Evolutionary conservation across 2,329 filamentous ascomycete genomes (phyloP).

Genomic region (Chaetomium sp.): DNA sequence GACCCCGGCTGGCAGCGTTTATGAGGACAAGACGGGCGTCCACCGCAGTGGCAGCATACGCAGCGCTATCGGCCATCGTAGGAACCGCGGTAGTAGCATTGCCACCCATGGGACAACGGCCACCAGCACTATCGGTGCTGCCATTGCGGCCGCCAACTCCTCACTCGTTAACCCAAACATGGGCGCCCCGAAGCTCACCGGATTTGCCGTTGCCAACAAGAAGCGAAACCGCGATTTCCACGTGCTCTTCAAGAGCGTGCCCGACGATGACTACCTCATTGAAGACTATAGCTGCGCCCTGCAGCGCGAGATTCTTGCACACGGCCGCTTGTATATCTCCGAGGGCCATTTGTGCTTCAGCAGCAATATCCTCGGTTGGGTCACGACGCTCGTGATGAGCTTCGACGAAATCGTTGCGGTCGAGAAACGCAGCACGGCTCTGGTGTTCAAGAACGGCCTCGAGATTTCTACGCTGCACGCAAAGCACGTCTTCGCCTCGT

Average conservation of each 20-base stretch:
- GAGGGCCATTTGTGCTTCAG: slow-evolving; percentile 98
- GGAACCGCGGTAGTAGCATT: slow-evolving; percentile 82
- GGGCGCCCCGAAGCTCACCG: slow-evolving; percentile 76
- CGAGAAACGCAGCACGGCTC: slow-evolving; percentile 92
- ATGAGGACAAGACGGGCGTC: slow-evolving; percentile 63
- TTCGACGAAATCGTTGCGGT: slow-evolving; percentile 98
- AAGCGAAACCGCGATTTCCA: slow-evolving; percentile 97
- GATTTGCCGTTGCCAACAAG: slow-evolving; percentile 94
- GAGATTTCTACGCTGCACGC: slow-evolving; percentile 96
- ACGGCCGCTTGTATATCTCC: slow-evolving; percentile 92
- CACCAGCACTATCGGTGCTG: slow-evolving; percentile 69
- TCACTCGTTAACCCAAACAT: slow-evolving; percentile 67
- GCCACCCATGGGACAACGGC: slow-evolving; percentile 56
- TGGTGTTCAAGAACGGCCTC: slow-evolving; percentile 95
- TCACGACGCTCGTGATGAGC: slow-evolving; percentile 94
- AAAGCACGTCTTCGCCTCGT: slow-evolving; percentile 93
- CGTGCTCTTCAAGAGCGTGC: slow-evolving; percentile 89
- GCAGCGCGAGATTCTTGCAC: slow-evolving; percentile 91
- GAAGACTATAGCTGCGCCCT: slow-evolving; percentile 98
- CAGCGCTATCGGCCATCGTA: slow-evolving; percentile 60
- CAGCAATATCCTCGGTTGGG: slow-evolving; percentile 98
- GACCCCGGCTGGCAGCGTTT: slow-evolving; percentile 65
- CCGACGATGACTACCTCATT: slow-evolving; percentile 96
- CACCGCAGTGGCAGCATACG: slow-evolving; percentile 68
- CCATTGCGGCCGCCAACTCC: slow-evolving; percentile 69